Percentiles rank a stretch among this genome's conserved stretches.
These are phyloP conservation scores for Aspergillus sp. DNA, from an alignment of 2,329 filamentous ascomycete species.

Conservation along the genomic window DNA sequence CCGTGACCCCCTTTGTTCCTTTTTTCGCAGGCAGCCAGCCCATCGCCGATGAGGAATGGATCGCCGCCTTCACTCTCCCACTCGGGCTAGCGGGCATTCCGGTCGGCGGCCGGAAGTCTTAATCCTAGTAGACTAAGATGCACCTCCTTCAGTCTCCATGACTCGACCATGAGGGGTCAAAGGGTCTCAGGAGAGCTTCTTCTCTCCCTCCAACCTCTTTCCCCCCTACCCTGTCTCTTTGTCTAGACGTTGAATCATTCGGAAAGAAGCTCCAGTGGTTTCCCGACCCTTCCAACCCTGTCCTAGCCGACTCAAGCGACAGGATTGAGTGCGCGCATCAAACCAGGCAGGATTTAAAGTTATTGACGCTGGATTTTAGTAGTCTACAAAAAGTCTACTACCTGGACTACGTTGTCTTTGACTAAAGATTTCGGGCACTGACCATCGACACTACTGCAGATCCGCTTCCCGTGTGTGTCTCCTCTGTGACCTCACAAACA, in stretches of 20 bases:
- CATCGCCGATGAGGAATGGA: conserved; percentile 5
- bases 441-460: not conserved
- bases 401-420: not conserved
- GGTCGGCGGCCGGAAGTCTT: conserved; percentile 4
- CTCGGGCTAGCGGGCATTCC: conserved; percentile 6
- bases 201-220: not conserved
- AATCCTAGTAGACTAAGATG: not conserved
- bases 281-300: not conserved
- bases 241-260: not conserved
- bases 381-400: no score
- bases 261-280: not conserved
- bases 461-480: not conserved
- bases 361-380: conserved; percentile 6
- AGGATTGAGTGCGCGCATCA: conserved; percentile 1
- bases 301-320: not conserved
- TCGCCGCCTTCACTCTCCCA: not conserved
- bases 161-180: not conserved
- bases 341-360: conserved; percentile 17
- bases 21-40: not conserved
- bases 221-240: not conserved
- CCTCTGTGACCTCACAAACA: not conserved
- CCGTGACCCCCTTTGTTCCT: conserved; percentile 4
- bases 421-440: conserved; percentile 2
- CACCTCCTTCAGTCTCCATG: not conserved
- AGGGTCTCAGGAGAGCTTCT: not conserved